Evolutionary conservation across 768 basidiomycete species (phyloP).

Genomic region (Boletales sp.): DNA sequence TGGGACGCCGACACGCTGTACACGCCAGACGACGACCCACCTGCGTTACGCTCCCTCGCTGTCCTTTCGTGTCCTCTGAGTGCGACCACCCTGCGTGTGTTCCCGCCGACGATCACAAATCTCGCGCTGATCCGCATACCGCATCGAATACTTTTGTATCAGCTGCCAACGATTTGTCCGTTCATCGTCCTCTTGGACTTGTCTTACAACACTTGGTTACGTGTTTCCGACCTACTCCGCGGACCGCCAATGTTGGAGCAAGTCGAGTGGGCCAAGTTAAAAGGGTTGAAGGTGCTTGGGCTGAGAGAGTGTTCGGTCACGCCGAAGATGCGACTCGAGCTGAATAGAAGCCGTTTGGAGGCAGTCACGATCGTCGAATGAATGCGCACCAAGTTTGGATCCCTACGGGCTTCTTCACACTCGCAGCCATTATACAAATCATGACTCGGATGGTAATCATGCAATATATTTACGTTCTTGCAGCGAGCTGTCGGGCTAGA

Average conservation of each 20-base stretch:
- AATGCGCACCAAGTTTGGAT: background rate
- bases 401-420: too few species aligned
- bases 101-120: slow-evolving; percentile 64
- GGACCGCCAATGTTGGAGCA: slow-evolving; percentile 40
- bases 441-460: too few species aligned
- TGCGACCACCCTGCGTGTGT: slow-evolving; percentile 40
- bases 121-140: slow-evolving; percentile 56
- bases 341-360: slow-evolving; percentile 66
- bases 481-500: too few species aligned
- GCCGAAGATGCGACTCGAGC: slow-evolving; percentile 35
- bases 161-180: slow-evolving; percentile 58
- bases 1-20: slow-evolving; percentile 9
- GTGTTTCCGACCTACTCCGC: too few species aligned
- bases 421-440: too few species aligned
- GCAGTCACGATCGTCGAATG: slow-evolving; percentile 52
- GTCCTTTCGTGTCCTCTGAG: slow-evolving; percentile 49
- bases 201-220: slow-evolving; percentile 59
- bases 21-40: slow-evolving; percentile 22
- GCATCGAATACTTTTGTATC: slow-evolving; percentile 46
- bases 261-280: slow-evolving; percentile 59
- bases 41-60: slow-evolving; percentile 43
- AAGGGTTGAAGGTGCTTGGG: slow-evolving; percentile 50
- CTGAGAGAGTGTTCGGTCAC: slow-evolving; percentile 52
- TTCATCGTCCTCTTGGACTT: slow-evolving; percentile 61
- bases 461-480: too few species aligned